Base-by-base conservation (phyloP, 768 basidiomycete genomes). In the Chlorophyllum brunneum region DNA sequence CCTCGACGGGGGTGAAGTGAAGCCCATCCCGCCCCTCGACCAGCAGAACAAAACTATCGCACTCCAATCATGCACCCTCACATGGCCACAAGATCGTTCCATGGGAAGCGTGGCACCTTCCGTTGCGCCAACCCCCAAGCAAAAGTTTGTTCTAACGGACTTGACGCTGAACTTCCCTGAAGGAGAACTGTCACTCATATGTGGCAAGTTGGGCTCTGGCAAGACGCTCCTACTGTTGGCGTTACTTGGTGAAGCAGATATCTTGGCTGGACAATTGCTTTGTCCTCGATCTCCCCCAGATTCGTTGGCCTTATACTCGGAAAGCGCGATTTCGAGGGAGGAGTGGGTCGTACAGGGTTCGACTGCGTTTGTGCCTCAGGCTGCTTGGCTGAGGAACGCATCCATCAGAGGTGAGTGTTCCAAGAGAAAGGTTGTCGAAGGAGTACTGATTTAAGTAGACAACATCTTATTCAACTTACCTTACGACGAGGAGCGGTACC, bases 271-370 rank as follows among this genome's bases (percentile, higher is more conserved):
- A 0, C 88, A 93, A 60, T 67, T 93, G 29, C 58, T 85, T 7
- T 91, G 90, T 59, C 93, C 94, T 9, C 79, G 91, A 20, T 92
- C 93, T 2, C 86, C 89, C 1, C 89, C 92, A 2, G 82, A 95
- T 64, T 73, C 83, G 2, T 72, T 95, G 59, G 85, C 87, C 0
- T 71, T 70, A 4, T 85, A 87, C 46, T 67, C 75, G 0, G 73
- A 68, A 11, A 66, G 71, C 2, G 55, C 57, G 24, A 63, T 74
- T 0, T 61, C 70, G 0, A 67, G 76, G 29, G 82, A 83, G 30
- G 74, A 87, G 13, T 97, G 94, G 94, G 64, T 92, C 40, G 78
- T 93, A 1, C 66, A 75, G 15, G 86, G 86, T 20, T 73, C 91
- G 54, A 91, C 88, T 51, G 94, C 92, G 2, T 97, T 90, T 67